These are phyloP conservation scores for Sporothrix curviconia DNA, from an alignment of 2,329 filamentous ascomycete genomes.

Conservation along the genomic window DNA sequence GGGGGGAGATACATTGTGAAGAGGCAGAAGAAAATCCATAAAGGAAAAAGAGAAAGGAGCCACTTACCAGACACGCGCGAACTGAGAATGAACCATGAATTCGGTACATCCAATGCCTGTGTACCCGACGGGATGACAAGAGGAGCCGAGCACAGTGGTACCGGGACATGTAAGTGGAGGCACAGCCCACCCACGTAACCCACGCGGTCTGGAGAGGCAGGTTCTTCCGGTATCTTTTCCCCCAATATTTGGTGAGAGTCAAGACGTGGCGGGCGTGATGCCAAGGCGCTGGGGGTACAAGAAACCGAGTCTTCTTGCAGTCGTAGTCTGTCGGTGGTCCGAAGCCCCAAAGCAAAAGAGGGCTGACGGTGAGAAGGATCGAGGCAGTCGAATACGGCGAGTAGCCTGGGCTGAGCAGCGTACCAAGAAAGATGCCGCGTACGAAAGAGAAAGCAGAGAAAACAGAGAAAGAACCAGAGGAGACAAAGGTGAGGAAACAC, in stretches of 20 bases:
- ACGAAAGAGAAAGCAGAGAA: not conserved
- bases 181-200: too few relatives aligned
- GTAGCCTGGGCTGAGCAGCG: not conserved
- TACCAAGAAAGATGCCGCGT: not conserved
- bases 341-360: not conserved
- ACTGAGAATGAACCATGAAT: not conserved
- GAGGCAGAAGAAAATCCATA: not conserved
- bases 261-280: too few relatives aligned
- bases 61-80: not conserved
- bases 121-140: not conserved
- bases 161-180: too few relatives aligned
- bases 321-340: not conserved
- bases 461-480: too few relatives aligned
- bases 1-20: not conserved
- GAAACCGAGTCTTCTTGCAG: not conserved
- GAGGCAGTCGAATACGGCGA: not conserved
- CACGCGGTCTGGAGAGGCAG: too few relatives aligned
- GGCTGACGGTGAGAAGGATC: not conserved
- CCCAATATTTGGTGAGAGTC: too few relatives aligned
- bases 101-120: not conserved
- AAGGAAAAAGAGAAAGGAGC: not conserved
- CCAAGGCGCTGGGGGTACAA: too few relatives aligned
- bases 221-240: too few relatives aligned
- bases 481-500: too few relatives aligned
- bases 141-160: constrained; percentile 2